Conservation (phyloP, 2,329 filamentous ascomycete species). For the Neonectria magnoliae region DNA sequence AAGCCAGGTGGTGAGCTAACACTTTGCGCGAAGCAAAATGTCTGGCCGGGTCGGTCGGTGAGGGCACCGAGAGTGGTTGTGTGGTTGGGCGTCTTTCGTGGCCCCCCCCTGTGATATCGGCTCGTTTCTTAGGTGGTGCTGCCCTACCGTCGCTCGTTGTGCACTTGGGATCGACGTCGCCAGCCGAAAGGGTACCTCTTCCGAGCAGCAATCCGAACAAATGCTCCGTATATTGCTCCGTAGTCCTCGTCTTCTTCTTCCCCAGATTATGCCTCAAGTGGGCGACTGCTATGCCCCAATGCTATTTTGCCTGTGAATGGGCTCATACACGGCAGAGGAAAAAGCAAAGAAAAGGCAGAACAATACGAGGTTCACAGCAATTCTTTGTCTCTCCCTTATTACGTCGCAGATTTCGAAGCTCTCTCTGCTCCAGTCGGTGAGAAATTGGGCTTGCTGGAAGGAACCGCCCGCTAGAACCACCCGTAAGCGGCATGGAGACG, state of each 20-base stretch:
- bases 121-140: not conserved
- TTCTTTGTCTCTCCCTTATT: not conserved
- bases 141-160: not conserved
- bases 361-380: not conserved
- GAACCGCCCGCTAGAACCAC: slow-evolving; percentile 5
- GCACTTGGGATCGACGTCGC: not conserved
- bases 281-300: not conserved
- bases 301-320: not conserved
- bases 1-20: not conserved
- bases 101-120: slow-evolving; percentile 1
- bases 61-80: not conserved
- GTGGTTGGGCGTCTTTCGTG: not conserved
- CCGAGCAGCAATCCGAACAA: not conserved
- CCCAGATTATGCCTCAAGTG: slow-evolving; percentile 1
- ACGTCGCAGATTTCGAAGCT: not conserved
- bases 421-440: not conserved
- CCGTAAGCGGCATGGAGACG: not conserved
- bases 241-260: not conserved
- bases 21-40: not conserved
- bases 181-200: not conserved
- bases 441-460: not conserved
- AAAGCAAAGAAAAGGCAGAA: not conserved
- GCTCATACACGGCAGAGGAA: not conserved
- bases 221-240: not conserved
- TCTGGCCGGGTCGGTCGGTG: not conserved